A percentile compares a stretch with the other conserved stretches of the same genome.
Evolutionary conservation across 306 rosid species (phyloP).

Genomic region (Acacia confusa): DNA sequence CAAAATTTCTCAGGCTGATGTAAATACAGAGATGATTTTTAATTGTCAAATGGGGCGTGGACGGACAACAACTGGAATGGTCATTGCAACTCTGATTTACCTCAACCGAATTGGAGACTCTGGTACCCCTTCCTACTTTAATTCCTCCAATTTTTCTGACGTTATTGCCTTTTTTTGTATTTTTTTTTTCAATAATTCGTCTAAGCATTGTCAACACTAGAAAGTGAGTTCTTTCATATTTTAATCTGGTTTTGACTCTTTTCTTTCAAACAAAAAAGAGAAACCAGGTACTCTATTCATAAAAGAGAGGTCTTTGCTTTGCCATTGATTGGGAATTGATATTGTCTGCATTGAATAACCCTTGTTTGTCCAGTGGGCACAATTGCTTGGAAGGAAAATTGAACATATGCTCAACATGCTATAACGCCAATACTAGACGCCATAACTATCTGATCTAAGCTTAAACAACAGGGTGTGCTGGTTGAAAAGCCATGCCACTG

Average conservation of each 20-base stretch:
- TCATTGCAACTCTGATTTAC: conserved; percentile 84
- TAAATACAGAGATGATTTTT: conserved; percentile 74
- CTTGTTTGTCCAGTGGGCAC: background rate
- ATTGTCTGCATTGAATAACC: background rate
- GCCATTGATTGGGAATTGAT: background rate
- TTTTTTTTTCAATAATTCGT: conserved; percentile 2
- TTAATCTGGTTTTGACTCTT: background rate
- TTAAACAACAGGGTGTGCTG: background rate
- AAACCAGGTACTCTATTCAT: background rate
- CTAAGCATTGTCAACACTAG: background rate
- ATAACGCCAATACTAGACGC: background rate
- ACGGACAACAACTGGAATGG: conserved; percentile 94
- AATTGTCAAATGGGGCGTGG: conserved; percentile 99
- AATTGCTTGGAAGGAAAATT: background rate
- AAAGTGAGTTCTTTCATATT: conserved; percentile 6
- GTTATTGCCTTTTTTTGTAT: conserved; percentile 13
- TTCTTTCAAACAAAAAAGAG: background rate
- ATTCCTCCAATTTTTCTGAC: conserved; percentile 19
- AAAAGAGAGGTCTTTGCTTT: background rate
- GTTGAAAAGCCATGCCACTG: background rate
- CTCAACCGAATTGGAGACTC: conserved; percentile 82
- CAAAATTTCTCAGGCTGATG: conserved; percentile 75
- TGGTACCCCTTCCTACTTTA: conserved; percentile 43
- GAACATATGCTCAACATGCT: background rate
- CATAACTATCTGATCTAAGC: background rate